Conservation (phyloP, 1,284 basidiomycete species). For the Ustilago trichophora region DNA sequence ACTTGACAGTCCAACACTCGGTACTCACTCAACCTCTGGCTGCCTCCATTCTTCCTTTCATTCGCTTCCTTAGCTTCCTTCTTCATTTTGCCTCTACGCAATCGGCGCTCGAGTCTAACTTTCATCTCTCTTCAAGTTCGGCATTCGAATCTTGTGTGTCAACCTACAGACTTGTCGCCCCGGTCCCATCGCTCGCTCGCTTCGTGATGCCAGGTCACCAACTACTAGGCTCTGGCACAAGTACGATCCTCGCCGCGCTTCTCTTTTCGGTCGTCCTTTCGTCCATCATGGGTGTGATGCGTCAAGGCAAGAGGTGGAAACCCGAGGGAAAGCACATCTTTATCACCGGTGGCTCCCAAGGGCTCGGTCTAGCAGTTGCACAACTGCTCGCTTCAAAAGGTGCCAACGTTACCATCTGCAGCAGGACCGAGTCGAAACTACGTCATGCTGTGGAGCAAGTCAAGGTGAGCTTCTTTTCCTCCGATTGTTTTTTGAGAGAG, state of each 20-base stretch:
- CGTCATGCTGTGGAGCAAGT: conserved; percentile 73
- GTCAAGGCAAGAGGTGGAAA: conserved; percentile 28
- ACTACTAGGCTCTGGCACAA: conserved; percentile 5
- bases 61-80: too few relatives aligned
- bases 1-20: too few relatives aligned
- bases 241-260: conserved; percentile 4
- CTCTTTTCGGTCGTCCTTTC: conserved; percentile 22
- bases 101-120: conserved; percentile 3
- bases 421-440: conserved; percentile 75
- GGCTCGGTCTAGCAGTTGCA: conserved; percentile 79
- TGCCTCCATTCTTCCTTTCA: too few relatives aligned
- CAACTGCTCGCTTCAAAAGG: conserved; percentile 76
- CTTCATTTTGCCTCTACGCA: neutral
- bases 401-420: conserved; percentile 83
- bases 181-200: too few relatives aligned
- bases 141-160: too few relatives aligned
- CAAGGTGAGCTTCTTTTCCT: conserved; percentile 71
- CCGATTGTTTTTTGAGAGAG: too few relatives aligned
- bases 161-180: too few relatives aligned
- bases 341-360: conserved; percentile 83
- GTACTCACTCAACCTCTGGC: too few relatives aligned
- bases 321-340: conserved; percentile 49
- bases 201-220: conserved; percentile 1
- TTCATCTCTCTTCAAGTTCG: neutral
- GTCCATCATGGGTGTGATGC: conserved; percentile 30